Base-by-base conservation (phyloP, 352 stramenopile species). In the Globisporangium uncinulatum region DNA sequence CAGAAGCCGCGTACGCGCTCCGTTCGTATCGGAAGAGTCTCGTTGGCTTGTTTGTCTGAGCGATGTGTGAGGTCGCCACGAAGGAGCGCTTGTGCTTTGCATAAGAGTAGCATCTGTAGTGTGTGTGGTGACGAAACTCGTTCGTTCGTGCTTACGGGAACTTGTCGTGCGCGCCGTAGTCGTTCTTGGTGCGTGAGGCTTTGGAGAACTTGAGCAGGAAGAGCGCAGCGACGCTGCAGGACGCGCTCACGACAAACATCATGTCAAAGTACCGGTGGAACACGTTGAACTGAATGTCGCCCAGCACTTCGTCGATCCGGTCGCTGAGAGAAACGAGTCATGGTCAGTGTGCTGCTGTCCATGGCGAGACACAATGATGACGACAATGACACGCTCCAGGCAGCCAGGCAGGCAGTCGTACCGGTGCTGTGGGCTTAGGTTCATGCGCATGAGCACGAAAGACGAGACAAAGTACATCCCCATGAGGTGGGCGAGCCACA, bases 391-490 rank as follows among this genome's bases (percentile, higher is more conserved):
- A 29, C 24, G 24, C 34, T 39, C 34, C 34, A 39, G 34, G 45
- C 5, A 42, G 3, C 24, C 24, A 55, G 64, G 57, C 67, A 7
- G 34, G 6, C 34, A 13, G 6, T 39, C 34, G 34, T 39, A 90
- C 79, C 82, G 61, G 43, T 94, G 79, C 41, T 73, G 61, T 5
- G 77, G 62, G 41, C 79, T 87, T 41, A 94, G 71, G 60, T 94
- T 94, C 83, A 94, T 92, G 21, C 83, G 79, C 83, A 94, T 94
- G 59, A 94, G 72, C 44, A 94, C 81, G 48, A 94, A 94, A 3
- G 83, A 90, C 32, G 83, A 94, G 36, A 94, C 76, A 59, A 94
- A 94, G 65, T 94, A 94, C 81, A 90, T 94, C 14, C 83, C 83
- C 83, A 90, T 94, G 43, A 94, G 71, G 39, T 94, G 79, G 15